Evolutionary conservation across 768 basidiomycete species (phyloP).

Genomic region (Amanita jacksonii): DNA sequence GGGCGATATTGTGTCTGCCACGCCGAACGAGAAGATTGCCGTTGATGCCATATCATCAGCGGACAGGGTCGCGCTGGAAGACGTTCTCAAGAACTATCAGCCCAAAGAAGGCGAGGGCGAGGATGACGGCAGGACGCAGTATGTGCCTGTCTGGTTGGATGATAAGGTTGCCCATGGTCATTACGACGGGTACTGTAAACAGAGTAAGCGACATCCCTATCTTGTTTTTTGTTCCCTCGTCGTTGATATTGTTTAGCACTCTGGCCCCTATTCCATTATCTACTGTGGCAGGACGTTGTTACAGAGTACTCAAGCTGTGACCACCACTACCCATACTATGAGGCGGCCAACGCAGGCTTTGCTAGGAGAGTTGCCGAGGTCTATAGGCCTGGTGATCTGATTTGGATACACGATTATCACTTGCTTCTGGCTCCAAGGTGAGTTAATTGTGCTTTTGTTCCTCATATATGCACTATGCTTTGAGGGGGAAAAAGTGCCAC

Average conservation of each 20-base stretch:
- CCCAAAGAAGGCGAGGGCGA: conserved; percentile 49
- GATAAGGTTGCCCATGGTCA: conserved; percentile 87
- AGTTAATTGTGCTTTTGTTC: conserved; percentile 7
- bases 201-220: conserved; percentile 49
- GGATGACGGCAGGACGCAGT: conserved; percentile 49
- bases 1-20: conserved; percentile 65
- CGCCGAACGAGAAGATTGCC: conserved; percentile 35
- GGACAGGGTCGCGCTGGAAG: conserved; percentile 59
- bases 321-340: conserved; percentile 71
- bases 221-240: conserved; percentile 1
- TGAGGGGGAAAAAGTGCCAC: no score
- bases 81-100: conserved; percentile 51
- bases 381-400: conserved; percentile 82
- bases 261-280: conserved; percentile 98
- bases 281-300: conserved; percentile 95
- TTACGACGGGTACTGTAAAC: conserved; percentile 97
- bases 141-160: conserved; percentile 87
- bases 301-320: conserved; percentile 84
- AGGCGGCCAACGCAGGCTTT: conserved; percentile 77
- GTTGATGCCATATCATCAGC: conserved; percentile 41
- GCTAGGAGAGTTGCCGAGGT: conserved; percentile 63
- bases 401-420: conserved; percentile 96
- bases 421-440: conserved; percentile 76
- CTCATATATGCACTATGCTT: background rate
- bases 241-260: conserved; percentile 42